Percentiles rank a stretch among this genome's conserved stretches.
Evolutionary conservation across 257 asterid species (phyloP).

Genomic region (Solanum virginianum): DNA sequence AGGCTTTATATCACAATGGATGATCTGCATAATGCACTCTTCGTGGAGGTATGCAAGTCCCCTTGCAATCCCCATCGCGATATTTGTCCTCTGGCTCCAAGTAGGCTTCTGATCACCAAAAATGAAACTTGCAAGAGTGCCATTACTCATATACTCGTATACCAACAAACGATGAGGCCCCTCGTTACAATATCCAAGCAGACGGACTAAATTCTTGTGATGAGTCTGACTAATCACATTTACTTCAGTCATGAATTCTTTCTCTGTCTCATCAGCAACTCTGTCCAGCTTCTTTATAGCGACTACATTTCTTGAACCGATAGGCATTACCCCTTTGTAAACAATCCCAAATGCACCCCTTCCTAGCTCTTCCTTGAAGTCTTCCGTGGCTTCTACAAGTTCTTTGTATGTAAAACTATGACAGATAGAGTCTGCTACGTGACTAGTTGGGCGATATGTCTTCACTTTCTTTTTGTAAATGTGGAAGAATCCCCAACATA

Average conservation of each 20-base stretch:
- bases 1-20: constrained; percentile 9
- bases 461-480: neutral
- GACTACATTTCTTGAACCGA: neutral
- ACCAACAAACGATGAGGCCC: constrained; percentile 14
- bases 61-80: constrained; percentile 16
- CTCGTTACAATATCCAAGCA: constrained; percentile 20
- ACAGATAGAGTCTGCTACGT: neutral
- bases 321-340: constrained; percentile 27
- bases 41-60: constrained; percentile 28
- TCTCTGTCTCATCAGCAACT: constrained; percentile 1
- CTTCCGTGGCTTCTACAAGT: constrained; percentile 23
- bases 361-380: constrained; percentile 36
- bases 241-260: constrained; percentile 28
- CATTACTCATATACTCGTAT: constrained; percentile 26
- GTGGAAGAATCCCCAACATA: neutral
- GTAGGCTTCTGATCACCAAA: constrained; percentile 10
- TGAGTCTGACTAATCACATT: constrained; percentile 24
- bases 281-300: constrained; percentile 24
- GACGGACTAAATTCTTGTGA: constrained; percentile 27
- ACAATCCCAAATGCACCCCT: constrained; percentile 56
- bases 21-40: constrained; percentile 23
- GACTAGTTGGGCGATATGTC: neutral
- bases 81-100: constrained; percentile 16
- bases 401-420: constrained; percentile 25
- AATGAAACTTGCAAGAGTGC: constrained; percentile 13